Conservation (phyloP, 2,329 filamentous ascomycete genomes). For the Aureobasidium sp. region DNA sequence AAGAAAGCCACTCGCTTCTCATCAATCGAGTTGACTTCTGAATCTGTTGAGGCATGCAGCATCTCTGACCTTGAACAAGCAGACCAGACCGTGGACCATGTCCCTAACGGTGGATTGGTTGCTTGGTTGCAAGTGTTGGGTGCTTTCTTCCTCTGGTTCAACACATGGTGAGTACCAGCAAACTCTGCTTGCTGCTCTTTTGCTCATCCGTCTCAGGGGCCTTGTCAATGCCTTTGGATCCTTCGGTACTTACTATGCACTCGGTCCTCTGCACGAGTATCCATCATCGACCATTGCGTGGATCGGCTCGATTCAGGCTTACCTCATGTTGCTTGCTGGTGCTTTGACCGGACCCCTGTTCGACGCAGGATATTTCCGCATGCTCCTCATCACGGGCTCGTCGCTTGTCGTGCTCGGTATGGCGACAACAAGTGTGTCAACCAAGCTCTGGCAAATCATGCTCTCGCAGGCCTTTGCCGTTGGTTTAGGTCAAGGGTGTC, state of each 20-base stretch:
- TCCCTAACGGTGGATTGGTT: slow-evolving; percentile 35
- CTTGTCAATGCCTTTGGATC: slow-evolving; percentile 45
- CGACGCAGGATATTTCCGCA: slow-evolving; percentile 39
- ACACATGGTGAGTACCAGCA: slow-evolving; percentile 32
- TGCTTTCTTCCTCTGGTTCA: slow-evolving; percentile 41
- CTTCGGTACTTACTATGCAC: slow-evolving; percentile 46
- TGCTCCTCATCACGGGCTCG: slow-evolving; percentile 33
- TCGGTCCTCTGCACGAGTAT: slow-evolving; percentile 30
- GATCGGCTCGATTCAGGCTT: slow-evolving; percentile 42
- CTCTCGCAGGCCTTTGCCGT: slow-evolving; percentile 30
- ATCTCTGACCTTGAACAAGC: background rate
- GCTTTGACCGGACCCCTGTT: slow-evolving; percentile 40
- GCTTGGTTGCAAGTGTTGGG: slow-evolving; percentile 42
- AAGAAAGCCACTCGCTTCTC: background rate
- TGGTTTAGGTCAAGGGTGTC: slow-evolving; percentile 40
- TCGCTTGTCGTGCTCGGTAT: slow-evolving; percentile 38
- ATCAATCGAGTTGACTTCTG: background rate
- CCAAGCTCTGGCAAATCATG: slow-evolving; percentile 17
- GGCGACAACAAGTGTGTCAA: slow-evolving; percentile 14
- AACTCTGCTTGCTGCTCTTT: background rate
- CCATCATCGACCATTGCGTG: slow-evolving; percentile 38
- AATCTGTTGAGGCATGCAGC: background rate
- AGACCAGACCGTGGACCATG: background rate
- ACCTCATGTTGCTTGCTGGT: slow-evolving; percentile 38
- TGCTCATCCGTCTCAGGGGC: slow-evolving; percentile 27